phyloP scores from a whole-genome alignment of 2,329 filamentous ascomycete species.

The Lasiodiplodia theobromae region DNA sequence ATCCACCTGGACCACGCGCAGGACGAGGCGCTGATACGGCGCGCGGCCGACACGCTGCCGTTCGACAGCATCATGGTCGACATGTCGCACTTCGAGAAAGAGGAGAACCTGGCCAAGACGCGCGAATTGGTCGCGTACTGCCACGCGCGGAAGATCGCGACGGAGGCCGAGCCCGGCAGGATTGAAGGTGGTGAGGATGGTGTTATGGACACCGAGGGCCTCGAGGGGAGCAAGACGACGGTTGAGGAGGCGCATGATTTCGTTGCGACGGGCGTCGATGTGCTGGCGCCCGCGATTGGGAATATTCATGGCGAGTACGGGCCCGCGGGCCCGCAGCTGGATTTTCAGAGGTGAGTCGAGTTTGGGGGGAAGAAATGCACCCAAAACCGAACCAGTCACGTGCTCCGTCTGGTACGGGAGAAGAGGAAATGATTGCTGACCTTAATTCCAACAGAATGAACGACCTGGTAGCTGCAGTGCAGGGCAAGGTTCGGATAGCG shows the following conservation, averaged over 20 bases:
- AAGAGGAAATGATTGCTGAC: neutral
- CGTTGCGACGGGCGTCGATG: conserved; percentile 72
- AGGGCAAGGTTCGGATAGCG: conserved; percentile 56
- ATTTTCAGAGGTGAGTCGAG: conserved; percentile 34
- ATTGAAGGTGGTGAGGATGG: conserved; percentile 79
- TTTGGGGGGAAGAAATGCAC: too few relatives aligned
- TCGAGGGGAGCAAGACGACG: conserved; percentile 70
- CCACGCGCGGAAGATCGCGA: conserved; percentile 68
- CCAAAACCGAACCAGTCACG: too few relatives aligned
- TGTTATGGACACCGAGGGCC: conserved; percentile 69
- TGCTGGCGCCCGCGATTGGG: conserved; percentile 75
- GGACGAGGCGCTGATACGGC: conserved; percentile 51
- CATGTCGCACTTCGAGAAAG: conserved; percentile 75
- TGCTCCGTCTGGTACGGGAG: neutral
- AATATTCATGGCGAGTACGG: conserved; percentile 80
- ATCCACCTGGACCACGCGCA: conserved; percentile 59
- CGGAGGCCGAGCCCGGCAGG: conserved; percentile 73
- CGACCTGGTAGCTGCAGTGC: conserved; percentile 31
- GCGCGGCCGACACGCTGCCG: conserved; percentile 54
- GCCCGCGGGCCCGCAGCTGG: conserved; percentile 56
- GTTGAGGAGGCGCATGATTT: conserved; percentile 73
- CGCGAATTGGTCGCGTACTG: conserved; percentile 67
- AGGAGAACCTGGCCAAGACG: conserved; percentile 71
- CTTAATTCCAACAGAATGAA: neutral
- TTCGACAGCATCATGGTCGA: conserved; percentile 81